Conservation (phyloP, 192 early-diverging fungal species). For the Powellomyces hirtus region DNA sequence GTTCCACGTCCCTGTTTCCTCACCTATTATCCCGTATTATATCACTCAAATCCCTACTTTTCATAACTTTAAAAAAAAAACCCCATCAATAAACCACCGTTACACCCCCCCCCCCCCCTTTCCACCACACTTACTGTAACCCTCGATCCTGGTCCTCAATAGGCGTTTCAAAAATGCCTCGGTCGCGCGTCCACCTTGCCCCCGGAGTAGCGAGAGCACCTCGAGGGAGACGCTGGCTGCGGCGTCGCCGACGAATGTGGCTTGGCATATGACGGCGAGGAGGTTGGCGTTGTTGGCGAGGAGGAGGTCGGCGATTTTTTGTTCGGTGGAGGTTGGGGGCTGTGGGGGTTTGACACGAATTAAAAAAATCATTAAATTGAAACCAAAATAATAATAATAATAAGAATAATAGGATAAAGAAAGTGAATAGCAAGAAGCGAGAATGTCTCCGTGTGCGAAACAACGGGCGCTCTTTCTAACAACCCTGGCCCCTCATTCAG, state of each 20-base stretch:
- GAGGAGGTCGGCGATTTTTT: constrained; percentile 17
- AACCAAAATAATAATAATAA: too few species aligned
- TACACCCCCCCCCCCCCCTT: not conserved
- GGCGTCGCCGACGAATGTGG: constrained; percentile 39
- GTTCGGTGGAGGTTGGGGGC: not conserved
- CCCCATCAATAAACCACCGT: not conserved
- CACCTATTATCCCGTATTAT: constrained; percentile 52
- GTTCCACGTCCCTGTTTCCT: too few species aligned
- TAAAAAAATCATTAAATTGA: too few species aligned
- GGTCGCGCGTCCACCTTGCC: constrained; percentile 19
- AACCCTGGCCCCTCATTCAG: too few species aligned
- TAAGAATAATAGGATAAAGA: too few species aligned
- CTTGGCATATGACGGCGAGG: constrained; percentile 39
- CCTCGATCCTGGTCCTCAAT: constrained; percentile 24
- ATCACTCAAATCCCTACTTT: constrained; percentile 40
- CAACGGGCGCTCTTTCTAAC: too few species aligned
- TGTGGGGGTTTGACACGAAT: too few species aligned
- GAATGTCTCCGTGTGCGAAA: too few species aligned
- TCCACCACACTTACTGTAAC: constrained; percentile 29
- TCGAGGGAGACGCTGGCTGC: constrained; percentile 39
- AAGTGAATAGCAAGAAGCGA: too few species aligned
- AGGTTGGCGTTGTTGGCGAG: constrained; percentile 36
- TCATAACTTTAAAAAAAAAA: constrained; percentile 22
- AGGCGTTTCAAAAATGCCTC: constrained; percentile 43
- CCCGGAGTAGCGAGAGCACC: constrained; percentile 33